Conservation (phyloP, 2,329 filamentous ascomycete species). For the Colletotrichum magnum region DNA sequence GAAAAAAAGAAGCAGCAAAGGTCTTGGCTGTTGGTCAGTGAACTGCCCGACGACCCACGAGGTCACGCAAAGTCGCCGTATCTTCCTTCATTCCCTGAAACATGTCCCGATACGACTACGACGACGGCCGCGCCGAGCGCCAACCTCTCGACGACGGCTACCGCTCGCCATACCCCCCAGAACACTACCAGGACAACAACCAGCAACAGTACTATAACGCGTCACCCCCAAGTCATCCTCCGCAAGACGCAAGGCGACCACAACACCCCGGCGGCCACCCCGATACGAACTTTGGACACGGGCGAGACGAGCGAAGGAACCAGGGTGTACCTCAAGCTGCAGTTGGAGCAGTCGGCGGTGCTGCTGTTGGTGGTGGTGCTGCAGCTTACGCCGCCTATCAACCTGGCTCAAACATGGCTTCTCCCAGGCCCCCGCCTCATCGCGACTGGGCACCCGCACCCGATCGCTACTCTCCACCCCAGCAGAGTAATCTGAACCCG, state of each 20-base stretch:
- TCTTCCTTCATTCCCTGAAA: conserved; percentile 39
- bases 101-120: conserved; percentile 43
- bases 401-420: conserved; percentile 25
- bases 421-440: conserved; percentile 31
- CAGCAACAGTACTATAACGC: conserved; percentile 31
- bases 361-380: conserved; percentile 43
- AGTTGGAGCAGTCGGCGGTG: conserved; percentile 43
- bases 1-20: background rate
- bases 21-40: conserved; percentile 27
- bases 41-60: conserved; percentile 22
- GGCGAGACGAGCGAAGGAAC: conserved; percentile 52
- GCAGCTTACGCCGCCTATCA: conserved; percentile 40
- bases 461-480: conserved; percentile 25
- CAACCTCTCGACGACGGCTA: conserved; percentile 41
- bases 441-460: conserved; percentile 31
- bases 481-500: conserved; percentile 46
- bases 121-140: conserved; percentile 39
- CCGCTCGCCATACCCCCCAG: conserved; percentile 30
- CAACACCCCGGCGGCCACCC: conserved; percentile 49
- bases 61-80: conserved; percentile 12
- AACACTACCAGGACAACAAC: conserved; percentile 35
- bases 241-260: conserved; percentile 16
- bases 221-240: conserved; percentile 31
- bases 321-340: conserved; percentile 43
- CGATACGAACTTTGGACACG: conserved; percentile 53